phyloP scores from a whole-genome alignment of 106 monocot genomes.

The Posidonia australis region DNA sequence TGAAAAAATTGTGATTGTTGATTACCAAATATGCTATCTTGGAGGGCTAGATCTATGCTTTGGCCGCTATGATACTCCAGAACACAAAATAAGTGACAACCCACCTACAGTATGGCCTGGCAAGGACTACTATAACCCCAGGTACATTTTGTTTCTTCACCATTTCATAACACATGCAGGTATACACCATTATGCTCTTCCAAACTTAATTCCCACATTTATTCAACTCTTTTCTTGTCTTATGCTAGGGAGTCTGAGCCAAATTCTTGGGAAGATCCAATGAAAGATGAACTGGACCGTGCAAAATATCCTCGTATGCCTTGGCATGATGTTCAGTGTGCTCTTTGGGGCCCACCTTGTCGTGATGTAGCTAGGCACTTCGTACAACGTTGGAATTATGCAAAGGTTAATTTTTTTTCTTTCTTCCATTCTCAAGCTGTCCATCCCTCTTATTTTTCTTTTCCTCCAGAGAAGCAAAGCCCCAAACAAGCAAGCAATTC shows the following conservation, averaged over 20 bases:
- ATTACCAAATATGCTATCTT: conserved; percentile 79
- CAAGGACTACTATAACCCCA: conserved; percentile 98
- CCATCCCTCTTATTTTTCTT: neutral
- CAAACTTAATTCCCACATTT: no score
- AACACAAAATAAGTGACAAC: conserved; percentile 67
- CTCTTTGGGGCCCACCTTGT: conserved; percentile 94
- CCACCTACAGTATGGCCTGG: conserved; percentile 87
- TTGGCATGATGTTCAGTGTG: conserved; percentile 99
- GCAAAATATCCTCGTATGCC: conserved; percentile 92
- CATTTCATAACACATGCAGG: neutral
- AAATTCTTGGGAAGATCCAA: conserved; percentile 97
- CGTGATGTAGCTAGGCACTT: conserved; percentile 96
- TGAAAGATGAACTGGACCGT: conserved; percentile 91
- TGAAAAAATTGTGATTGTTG: conserved; percentile 97
- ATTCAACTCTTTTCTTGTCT: neutral
- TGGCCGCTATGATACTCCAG: conserved; percentile 90
- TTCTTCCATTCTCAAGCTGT: neutral
- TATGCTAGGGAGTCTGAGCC: conserved; percentile 85
- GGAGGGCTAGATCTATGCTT: conserved; percentile 98
- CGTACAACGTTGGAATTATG: conserved; percentile 95
- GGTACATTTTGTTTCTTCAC: conserved; percentile 31
- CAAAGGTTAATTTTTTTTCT: conserved; percentile 49
- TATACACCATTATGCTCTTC: neutral
- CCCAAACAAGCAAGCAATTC: conserved; percentile 77
- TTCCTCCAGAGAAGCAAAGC: conserved; percentile 85